Evolutionary conservation across 2,329 filamentous ascomycete genomes (phyloP).

Genomic region (Cladosporium sp.): DNA sequence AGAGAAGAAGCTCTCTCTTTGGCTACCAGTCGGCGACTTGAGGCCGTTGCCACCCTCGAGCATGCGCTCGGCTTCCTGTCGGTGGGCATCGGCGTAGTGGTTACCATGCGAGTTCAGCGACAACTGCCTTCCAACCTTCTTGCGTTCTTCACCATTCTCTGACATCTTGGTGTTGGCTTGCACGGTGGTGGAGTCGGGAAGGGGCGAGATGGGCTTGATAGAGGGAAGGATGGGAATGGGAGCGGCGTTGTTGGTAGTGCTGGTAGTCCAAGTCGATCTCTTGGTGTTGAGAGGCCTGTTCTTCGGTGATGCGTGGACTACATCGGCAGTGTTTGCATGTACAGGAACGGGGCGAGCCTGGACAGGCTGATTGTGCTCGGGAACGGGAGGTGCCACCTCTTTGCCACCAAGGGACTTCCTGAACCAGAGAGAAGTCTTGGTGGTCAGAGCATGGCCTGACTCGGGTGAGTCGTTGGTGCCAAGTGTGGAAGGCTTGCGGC

Average conservation of each 20-base stretch:
- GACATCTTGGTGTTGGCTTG: slow-evolving; percentile 68
- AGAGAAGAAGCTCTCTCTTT: slow-evolving; percentile 97
- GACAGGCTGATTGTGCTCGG: slow-evolving; percentile 39
- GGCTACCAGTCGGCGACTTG: slow-evolving; percentile 70
- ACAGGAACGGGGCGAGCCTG: slow-evolving; percentile 41
- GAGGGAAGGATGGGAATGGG: slow-evolving; percentile 96
- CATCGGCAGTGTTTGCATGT: slow-evolving; percentile 42
- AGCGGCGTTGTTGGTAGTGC: slow-evolving; percentile 62
- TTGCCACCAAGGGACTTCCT: slow-evolving; percentile 86
- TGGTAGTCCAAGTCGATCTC: slow-evolving; percentile 90
- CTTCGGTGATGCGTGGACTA: slow-evolving; percentile 43
- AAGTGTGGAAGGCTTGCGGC: slow-evolving; percentile 85
- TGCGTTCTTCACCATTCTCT: slow-evolving; percentile 60
- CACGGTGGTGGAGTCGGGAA: slow-evolving; percentile 89
- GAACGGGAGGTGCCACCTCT: slow-evolving; percentile 62
- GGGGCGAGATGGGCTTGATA: slow-evolving; percentile 88
- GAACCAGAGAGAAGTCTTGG: slow-evolving; percentile 91
- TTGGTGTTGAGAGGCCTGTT: slow-evolving; percentile 62
- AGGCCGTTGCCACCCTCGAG: slow-evolving; percentile 76
- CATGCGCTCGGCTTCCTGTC: slow-evolving; percentile 85
- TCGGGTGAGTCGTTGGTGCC: slow-evolving; percentile 57
- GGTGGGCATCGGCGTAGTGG: slow-evolving; percentile 84
- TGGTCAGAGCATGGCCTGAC: slow-evolving; percentile 56
- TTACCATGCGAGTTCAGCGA: slow-evolving; percentile 90
- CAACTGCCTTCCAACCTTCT: slow-evolving; percentile 92